Conservation (phyloP, 2,329 filamentous ascomycete species). For the Pseudohalonectria lignicola region DNA sequence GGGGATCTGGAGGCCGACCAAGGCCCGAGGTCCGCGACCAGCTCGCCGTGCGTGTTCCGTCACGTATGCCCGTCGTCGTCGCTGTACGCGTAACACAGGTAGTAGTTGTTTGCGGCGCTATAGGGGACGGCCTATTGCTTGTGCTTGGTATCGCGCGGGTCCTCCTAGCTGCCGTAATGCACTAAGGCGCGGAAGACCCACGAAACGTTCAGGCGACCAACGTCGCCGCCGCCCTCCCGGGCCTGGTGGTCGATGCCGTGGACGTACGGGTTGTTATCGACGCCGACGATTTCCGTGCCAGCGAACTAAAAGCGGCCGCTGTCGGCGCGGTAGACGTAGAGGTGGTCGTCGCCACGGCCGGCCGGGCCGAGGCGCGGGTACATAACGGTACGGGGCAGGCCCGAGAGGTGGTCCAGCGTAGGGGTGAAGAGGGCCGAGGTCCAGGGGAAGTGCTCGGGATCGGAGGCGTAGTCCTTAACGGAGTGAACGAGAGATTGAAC, state of each 20-base stretch:
- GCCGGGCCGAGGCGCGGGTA: slow-evolving; percentile 36
- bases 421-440: slow-evolving; percentile 21
- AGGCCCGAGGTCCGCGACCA: slow-evolving; percentile 28
- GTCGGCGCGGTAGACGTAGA: slow-evolving; percentile 33
- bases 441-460: slow-evolving; percentile 20
- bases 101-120: slow-evolving; percentile 33
- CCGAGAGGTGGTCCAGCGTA: slow-evolving; percentile 23
- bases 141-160: slow-evolving; percentile 24
- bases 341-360: slow-evolving; percentile 29
- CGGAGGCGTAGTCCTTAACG: slow-evolving; percentile 15
- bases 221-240: slow-evolving; percentile 5
- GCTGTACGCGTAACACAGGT: slow-evolving; percentile 37
- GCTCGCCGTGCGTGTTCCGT: slow-evolving; percentile 23
- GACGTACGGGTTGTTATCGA: slow-evolving; percentile 38
- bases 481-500: no score
- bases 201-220: slow-evolving; percentile 27
- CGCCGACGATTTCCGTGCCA: slow-evolving; percentile 29
- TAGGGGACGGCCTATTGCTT: slow-evolving; percentile 30
- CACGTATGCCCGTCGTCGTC: slow-evolving; percentile 30
- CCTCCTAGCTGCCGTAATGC: slow-evolving; percentile 28
- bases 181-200: slow-evolving; percentile 42
- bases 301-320: slow-evolving; percentile 23
- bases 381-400: slow-evolving; percentile 24
- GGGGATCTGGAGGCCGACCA: slow-evolving; percentile 32
- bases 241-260: slow-evolving; percentile 31